Evolutionary conservation across 2,329 filamentous ascomycete genomes (phyloP).

Genomic region (Teratosphaeriaceae sp.): DNA sequence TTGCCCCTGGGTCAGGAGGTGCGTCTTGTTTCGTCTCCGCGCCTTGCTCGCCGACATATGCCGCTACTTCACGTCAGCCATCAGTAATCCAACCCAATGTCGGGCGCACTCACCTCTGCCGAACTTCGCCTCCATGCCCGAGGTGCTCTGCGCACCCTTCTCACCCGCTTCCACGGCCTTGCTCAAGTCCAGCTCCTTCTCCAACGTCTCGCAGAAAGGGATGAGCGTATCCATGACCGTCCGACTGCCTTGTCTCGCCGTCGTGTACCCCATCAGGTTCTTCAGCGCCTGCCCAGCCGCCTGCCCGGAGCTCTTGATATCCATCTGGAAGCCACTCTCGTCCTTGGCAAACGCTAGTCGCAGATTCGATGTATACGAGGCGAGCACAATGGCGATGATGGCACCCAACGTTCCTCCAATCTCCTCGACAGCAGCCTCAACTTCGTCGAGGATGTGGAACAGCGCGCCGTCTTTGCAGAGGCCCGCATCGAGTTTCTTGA

Average conservation of each 20-base stretch:
- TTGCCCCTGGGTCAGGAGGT: slow-evolving; percentile 33
- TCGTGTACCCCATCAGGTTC: slow-evolving; percentile 36
- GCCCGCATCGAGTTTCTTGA: slow-evolving; percentile 25
- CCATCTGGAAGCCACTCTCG: slow-evolving; percentile 16
- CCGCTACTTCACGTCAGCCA: slow-evolving; percentile 16
- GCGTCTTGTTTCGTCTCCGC: slow-evolving; percentile 17
- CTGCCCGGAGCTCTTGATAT: slow-evolving; percentile 18
- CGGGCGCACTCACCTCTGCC: slow-evolving; percentile 23
- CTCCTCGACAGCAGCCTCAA: slow-evolving; percentile 30
- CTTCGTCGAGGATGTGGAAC: slow-evolving; percentile 29
- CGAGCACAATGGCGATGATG: slow-evolving; percentile 31
- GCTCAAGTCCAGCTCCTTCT: slow-evolving; percentile 17
- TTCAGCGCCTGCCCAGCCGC: slow-evolving; percentile 34
- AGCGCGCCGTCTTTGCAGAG: slow-evolving; percentile 23
- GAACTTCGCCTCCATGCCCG: slow-evolving; percentile 31
- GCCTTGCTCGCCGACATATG: slow-evolving; percentile 29
- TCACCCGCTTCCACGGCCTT: slow-evolving; percentile 28
- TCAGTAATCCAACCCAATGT: not conserved
- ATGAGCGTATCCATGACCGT: slow-evolving; percentile 35
- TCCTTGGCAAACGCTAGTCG: slow-evolving; percentile 25
- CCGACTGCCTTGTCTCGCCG: slow-evolving; percentile 28
- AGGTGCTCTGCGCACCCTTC: slow-evolving; percentile 28
- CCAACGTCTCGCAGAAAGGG: slow-evolving; percentile 31
- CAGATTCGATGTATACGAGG: slow-evolving; percentile 35
- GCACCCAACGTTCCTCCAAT: slow-evolving; percentile 33